phyloP scores from a whole-genome alignment of 768 basidiomycete species.

The Mycena maculata region DNA sequence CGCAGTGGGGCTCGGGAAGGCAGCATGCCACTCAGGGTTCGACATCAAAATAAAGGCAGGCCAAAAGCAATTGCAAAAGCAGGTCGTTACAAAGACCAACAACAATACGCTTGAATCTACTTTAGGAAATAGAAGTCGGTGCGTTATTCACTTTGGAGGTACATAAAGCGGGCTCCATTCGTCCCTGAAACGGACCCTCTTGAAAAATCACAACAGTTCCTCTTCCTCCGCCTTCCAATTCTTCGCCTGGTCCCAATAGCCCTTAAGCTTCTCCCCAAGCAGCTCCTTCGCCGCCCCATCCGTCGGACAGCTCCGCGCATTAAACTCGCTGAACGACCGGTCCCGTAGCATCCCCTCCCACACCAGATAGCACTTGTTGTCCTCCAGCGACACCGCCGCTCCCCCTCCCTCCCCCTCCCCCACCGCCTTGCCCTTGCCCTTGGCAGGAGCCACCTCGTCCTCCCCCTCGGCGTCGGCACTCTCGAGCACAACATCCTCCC shows the following conservation, averaged over 20 bases:
- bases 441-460: conserved; percentile 41
- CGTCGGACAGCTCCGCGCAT: conserved; percentile 83
- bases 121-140: no score
- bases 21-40: conserved; percentile 23
- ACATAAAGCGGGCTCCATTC: no score
- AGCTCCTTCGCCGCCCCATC: conserved; percentile 89
- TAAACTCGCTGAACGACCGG: conserved; percentile 82
- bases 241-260: conserved; percentile 96
- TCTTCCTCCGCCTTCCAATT: conserved; percentile 89
- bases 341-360: conserved; percentile 95
- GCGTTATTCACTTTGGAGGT: no score
- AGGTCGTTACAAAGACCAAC: no score
- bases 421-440: conserved; percentile 37
- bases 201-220: conserved; percentile 61
- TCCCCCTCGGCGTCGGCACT: conserved; percentile 55
- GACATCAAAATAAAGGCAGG: neutral
- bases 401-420: no score
- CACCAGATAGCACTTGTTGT: conserved; percentile 90
- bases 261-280: conserved; percentile 85
- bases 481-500: conserved; percentile 77
- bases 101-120: no score
- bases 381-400: conserved; percentile 72
- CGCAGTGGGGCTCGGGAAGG: conserved; percentile 20
- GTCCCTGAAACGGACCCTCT: no score
- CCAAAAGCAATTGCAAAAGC: neutral